Evolutionary conservation across 495 filamentous ascomycete species (phyloP), one percentile per base, ranked within the genome.

Genomic region (Xylaria sp.): DNA sequence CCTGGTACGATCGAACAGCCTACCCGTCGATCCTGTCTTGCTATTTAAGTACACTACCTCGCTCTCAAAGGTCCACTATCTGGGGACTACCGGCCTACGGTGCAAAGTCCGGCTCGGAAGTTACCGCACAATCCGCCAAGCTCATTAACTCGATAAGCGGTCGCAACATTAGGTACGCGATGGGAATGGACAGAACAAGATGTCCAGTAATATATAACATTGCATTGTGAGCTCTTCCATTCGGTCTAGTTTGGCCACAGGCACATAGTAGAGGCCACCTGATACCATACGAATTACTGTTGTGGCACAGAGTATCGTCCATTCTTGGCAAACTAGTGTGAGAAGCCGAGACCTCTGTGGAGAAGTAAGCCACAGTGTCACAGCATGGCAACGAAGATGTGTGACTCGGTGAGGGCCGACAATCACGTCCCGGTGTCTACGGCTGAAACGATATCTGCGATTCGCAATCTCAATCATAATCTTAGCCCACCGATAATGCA

Each of bases 261-360:
- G 53, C 19, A 52, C 63, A 53, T 40, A 31, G 33, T 24, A 67
- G 35, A 21, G 26, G 3, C 21, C 29, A 50, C 61, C 50, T 53
- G 50, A 53, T 61, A 43, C 35, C 35, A 40, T 43, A 29, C n/a
- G 24, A 8, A 17, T 52, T 52, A 19, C n/a, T n/a, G n/a, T n/a
- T n/a, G 43, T 65, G 29, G 44, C 31, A 67, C 48, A 40, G 14
- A 52, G n/a, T 31, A 61, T 69, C 41, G 19, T 37, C 43, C 35
- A 48, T 62, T 43, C 68, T 70, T 70, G 68, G 68, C 67, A 62
- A 9, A 52, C 44, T 41, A 40, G 26, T 31, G 57, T 44, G 35
- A 62, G 33, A 48, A 69, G 55, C 67, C 57, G 67, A 69, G 67
- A 41, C 67, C 43, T 61, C 44, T 61, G 43, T 69, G 26, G 58